These are phyloP conservation scores for Crithidia brevicula DNA, from an alignment of 208 protist species.

Conservation along the genomic window DNA sequence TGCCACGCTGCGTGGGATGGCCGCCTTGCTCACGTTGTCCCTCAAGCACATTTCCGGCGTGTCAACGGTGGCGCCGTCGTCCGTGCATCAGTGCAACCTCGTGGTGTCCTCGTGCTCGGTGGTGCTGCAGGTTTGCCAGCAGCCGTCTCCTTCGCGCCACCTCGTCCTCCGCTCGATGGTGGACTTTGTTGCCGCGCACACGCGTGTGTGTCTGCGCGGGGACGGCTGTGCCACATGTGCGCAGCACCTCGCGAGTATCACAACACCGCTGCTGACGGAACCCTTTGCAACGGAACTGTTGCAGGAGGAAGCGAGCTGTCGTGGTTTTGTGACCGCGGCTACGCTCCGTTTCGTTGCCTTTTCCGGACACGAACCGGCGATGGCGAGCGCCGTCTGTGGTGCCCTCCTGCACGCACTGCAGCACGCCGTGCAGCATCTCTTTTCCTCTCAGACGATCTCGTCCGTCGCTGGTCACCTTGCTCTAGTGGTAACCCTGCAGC, in stretches of 20 bases:
- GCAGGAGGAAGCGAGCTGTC: constrained; percentile 27
- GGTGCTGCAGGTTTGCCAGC: constrained; percentile 11
- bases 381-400: background rate
- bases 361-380: background rate
- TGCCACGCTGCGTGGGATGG: constrained; percentile 19
- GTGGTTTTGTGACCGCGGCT: constrained; percentile 2
- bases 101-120: constrained; percentile 2
- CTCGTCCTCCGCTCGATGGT: constrained; percentile 28
- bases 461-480: constrained; percentile 18
- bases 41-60: constrained; percentile 21
- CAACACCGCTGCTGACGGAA: constrained; percentile 8
- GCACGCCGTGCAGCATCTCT: constrained; percentile 14
- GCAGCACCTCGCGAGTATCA: constrained; percentile 3
- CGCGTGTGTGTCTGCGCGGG: constrained; percentile 11
- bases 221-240: background rate
- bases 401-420: constrained; percentile 5
- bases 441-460: constrained; percentile 30
- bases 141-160: constrained; percentile 19
- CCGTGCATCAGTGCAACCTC: constrained; percentile 6
- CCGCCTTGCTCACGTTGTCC: constrained; percentile 11
- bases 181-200: constrained; percentile 15
- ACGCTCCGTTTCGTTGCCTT: constrained; percentile 6
- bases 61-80: background rate
- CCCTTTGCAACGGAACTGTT: constrained; percentile 10
- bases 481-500: constrained; percentile 9